A percentile compares a stretch with the other conserved stretches of the same genome.
Evolutionary conservation across 768 basidiomycete genomes (phyloP).

Genomic region (Cystobasidium ongulense): DNA sequence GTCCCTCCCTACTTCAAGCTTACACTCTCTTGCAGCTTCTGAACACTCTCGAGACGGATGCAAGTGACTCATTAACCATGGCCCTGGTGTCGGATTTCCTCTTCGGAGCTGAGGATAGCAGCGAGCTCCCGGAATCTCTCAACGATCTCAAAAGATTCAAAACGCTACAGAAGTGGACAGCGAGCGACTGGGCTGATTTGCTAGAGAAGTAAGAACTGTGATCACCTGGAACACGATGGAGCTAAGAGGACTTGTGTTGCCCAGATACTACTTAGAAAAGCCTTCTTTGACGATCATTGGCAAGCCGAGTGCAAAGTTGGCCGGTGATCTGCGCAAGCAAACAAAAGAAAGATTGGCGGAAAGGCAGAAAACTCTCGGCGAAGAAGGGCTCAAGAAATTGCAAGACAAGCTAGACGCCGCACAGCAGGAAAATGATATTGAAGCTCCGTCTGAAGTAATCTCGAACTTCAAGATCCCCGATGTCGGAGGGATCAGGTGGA

Average conservation of each 20-base stretch:
- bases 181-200: conserved; percentile 65
- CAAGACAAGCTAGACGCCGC: conserved; percentile 65
- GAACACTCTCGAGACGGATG: conserved; percentile 71
- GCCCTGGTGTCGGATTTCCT: conserved; percentile 54
- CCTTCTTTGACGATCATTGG: conserved; percentile 70
- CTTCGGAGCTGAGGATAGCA: conserved; percentile 64
- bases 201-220: conserved; percentile 57
- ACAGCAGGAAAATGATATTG: conserved; percentile 72
- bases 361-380: conserved; percentile 64
- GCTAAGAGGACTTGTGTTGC: neutral
- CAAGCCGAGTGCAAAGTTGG: conserved; percentile 76
- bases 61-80: conserved; percentile 69
- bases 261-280: conserved; percentile 69
- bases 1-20: conserved; percentile 46
- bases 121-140: conserved; percentile 63
- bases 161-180: conserved; percentile 62
- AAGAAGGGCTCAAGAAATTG: conserved; percentile 66
- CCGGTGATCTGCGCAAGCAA: conserved; percentile 66
- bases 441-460: conserved; percentile 72
- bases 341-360: conserved; percentile 68
- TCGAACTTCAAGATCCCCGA: conserved; percentile 82
- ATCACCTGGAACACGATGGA: neutral
- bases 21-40: conserved; percentile 54
- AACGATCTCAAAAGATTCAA: conserved; percentile 69
- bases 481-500: conserved; percentile 85